Conservation (phyloP, 768 basidiomycete species). For the Grammothele lineata region DNA sequence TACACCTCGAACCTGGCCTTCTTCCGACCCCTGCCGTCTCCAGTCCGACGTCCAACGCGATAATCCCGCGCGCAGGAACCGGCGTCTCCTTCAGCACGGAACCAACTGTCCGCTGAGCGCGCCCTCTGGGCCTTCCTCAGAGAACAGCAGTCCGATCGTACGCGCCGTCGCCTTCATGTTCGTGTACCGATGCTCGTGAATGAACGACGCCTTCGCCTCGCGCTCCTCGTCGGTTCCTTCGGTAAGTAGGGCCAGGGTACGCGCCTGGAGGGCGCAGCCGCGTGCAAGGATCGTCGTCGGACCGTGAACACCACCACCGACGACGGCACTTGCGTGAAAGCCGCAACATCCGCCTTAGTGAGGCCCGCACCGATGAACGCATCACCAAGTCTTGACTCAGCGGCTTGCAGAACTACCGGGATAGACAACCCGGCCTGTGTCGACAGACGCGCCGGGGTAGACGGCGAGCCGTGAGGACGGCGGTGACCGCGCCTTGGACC, state of each 20-base stretch:
- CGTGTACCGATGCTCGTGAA: constrained; percentile 35
- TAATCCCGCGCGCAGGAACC: constrained; percentile 58
- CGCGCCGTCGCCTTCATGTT: constrained; percentile 52
- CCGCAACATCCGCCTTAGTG: constrained; percentile 55
- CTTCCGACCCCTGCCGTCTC: constrained; percentile 28
- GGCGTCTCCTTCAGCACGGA: constrained; percentile 69
- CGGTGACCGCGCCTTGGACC: constrained; percentile 77
- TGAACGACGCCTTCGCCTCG: constrained; percentile 50
- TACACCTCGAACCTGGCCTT: constrained; percentile 68
- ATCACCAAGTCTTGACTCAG: constrained; percentile 72
- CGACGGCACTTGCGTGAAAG: constrained; percentile 64
- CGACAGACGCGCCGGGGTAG: constrained; percentile 69
- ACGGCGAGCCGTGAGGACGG: constrained; percentile 74
- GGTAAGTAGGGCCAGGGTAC: constrained; percentile 47
- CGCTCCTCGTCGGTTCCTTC: constrained; percentile 38
- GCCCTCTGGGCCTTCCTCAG: constrained; percentile 35
- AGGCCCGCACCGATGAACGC: constrained; percentile 49
- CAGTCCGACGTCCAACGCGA: constrained; percentile 57
- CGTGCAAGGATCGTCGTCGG: constrained; percentile 74
- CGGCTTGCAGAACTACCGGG: constrained; percentile 72
- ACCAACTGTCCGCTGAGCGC: constrained; percentile 55
- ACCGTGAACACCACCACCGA: constrained; percentile 73
- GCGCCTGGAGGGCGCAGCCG: constrained; percentile 75
- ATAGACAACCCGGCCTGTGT: constrained; percentile 68
- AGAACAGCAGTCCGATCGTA: constrained; percentile 66